Percentiles rank a stretch among this genome's conserved stretches.
Conservation (phyloP, 2,329 filamentous ascomycete species). For the Exophiala calicioides region DNA sequence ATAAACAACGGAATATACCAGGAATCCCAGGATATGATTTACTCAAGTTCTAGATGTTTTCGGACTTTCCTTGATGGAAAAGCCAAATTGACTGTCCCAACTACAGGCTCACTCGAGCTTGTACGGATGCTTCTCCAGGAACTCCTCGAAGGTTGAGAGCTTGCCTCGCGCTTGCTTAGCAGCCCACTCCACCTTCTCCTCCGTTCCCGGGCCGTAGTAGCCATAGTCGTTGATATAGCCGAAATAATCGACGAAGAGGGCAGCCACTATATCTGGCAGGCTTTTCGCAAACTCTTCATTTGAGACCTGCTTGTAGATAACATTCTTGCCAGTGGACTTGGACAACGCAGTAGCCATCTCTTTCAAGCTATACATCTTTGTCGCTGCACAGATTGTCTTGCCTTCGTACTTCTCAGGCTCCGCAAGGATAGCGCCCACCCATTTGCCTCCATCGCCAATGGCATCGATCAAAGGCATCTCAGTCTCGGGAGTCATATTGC, state of each 20-base stretch:
- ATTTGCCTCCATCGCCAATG: conserved; percentile 41
- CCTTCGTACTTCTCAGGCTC: conserved; percentile 40
- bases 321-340: conserved; percentile 40
- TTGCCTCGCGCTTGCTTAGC: conserved; percentile 24
- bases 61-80: too few relatives aligned
- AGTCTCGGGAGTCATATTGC: conserved; percentile 26
- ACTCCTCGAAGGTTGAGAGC: conserved; percentile 42
- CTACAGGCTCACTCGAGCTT: conserved; percentile 7
- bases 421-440: conserved; percentile 40
- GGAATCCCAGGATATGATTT: too few relatives aligned
- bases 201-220: conserved; percentile 40
- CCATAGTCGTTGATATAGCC: conserved; percentile 37
- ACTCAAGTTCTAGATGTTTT: too few relatives aligned
- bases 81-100: too few relatives aligned
- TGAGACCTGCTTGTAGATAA: conserved; percentile 36
- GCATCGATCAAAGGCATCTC: conserved; percentile 39
- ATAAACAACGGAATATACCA: too few relatives aligned
- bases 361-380: conserved; percentile 36
- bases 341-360: conserved; percentile 39
- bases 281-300: conserved; percentile 32
- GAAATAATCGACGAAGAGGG: conserved; percentile 32
- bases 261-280: conserved; percentile 21
- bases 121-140: conserved; percentile 29
- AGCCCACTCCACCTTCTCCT: conserved; percentile 36
- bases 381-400: conserved; percentile 39